These are phyloP conservation scores for Psilocybe tampanensis DNA, from an alignment of 768 basidiomycete species.

Conservation along the genomic window DNA sequence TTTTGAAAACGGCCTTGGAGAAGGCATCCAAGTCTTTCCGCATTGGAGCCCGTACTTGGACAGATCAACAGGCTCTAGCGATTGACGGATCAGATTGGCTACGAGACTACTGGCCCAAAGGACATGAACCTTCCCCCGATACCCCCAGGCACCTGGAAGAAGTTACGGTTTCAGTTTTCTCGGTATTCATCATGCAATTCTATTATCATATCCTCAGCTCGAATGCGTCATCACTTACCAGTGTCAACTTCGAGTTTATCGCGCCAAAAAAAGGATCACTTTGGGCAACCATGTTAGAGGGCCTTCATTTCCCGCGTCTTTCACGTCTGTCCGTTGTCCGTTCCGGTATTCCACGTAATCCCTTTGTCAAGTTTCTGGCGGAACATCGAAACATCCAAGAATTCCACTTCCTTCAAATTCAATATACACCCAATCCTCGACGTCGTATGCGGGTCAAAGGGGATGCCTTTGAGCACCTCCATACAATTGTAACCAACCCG, in stretches of 20 bases:
- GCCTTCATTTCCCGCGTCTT: constrained; percentile 14
- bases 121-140: not conserved
- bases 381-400: constrained; percentile 15
- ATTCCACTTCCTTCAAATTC: constrained; percentile 20
- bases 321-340: constrained; percentile 12
- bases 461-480: constrained; percentile 10
- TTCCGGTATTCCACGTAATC: constrained; percentile 15
- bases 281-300: constrained; percentile 17
- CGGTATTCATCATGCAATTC: constrained; percentile 19
- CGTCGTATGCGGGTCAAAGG: not conserved
- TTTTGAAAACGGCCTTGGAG: constrained; percentile 11
- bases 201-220: constrained; percentile 14
- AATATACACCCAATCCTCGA: constrained; percentile 16
- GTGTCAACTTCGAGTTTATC: constrained; percentile 17
- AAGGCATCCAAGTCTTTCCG: constrained; percentile 12
- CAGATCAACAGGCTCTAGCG: constrained; percentile 9
- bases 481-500: constrained; percentile 13
- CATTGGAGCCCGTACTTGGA: constrained; percentile 9
- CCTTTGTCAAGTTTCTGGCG: constrained; percentile 20
- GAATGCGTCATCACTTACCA: constrained; percentile 10
- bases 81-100: constrained; percentile 13
- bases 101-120: constrained; percentile 15
- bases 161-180: constrained; percentile 14
- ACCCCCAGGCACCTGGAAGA: constrained; percentile 3
- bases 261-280: constrained; percentile 16